Conservation (phyloP, 306 rosid genomes). For the Cucumis cinereus region DNA sequence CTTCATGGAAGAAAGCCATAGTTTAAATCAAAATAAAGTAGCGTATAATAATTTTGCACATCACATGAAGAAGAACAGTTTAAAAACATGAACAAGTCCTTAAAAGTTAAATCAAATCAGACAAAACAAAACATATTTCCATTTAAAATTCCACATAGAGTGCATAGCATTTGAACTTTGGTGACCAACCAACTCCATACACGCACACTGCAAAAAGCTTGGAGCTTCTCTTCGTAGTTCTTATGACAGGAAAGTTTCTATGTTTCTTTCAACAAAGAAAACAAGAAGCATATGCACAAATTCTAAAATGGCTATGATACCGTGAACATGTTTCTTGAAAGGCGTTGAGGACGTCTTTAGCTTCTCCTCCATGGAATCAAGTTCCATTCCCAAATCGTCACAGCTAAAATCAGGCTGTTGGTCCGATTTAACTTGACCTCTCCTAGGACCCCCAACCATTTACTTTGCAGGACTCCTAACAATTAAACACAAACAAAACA, state of each 20-base stretch:
- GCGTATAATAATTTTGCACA: not conserved
- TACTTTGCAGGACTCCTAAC: not conserved
- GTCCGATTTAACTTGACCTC: not conserved
- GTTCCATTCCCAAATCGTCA: not conserved
- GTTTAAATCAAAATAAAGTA: not conserved
- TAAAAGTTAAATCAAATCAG: not conserved
- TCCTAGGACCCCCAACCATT: not conserved
- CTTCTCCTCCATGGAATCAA: slow-evolving; percentile 17
- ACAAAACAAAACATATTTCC: no score
- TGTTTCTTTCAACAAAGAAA: slow-evolving; percentile 7
- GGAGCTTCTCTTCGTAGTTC: slow-evolving; percentile 18
- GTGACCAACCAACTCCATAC: slow-evolving; percentile 20
- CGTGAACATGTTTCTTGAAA: slow-evolving; percentile 19
- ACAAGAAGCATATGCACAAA: not conserved
- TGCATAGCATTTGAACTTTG: slow-evolving; percentile 11
- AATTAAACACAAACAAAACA: not conserved
- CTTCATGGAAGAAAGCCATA: slow-evolving; percentile 9
- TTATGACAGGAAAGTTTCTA: slow-evolving; percentile 17
- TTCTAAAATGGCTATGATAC: slow-evolving; percentile 12
- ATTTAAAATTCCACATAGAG: no score
- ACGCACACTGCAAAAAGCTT: slow-evolving; percentile 46
- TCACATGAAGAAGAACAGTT: not conserved
- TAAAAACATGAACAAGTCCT: not conserved
- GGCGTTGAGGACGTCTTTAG: slow-evolving; percentile 30
- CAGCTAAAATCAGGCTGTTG: not conserved